Percentiles rank a stretch among this genome's conserved stretches.
Evolutionary conservation across 306 rosid genomes (phyloP).

Genomic region (Dryas drummondii): DNA sequence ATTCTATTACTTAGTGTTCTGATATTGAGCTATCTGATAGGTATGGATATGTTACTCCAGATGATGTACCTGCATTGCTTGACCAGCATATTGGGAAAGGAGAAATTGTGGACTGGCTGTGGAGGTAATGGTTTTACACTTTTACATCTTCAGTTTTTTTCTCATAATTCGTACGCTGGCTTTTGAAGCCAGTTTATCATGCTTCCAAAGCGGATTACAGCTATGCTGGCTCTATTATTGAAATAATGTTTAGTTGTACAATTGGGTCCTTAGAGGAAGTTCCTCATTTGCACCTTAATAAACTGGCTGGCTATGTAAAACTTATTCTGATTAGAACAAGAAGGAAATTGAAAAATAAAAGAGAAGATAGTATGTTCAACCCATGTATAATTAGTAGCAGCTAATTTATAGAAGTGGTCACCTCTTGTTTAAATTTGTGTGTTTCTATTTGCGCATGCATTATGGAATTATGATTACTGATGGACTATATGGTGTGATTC

Average conservation of each 20-base stretch:
- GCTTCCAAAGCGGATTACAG: neutral
- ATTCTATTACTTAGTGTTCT: slow-evolving; percentile 13
- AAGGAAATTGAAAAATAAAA: neutral
- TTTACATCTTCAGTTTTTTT: neutral
- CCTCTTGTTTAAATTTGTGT: slow-evolving; percentile 1
- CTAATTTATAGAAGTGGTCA: neutral
- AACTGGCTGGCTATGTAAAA: neutral
- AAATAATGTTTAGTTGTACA: neutral
- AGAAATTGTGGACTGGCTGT: slow-evolving; percentile 59
- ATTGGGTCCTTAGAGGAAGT: neutral
- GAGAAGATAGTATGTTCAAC: neutral
- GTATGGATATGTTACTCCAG: slow-evolving; percentile 94
- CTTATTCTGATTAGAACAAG: neutral
- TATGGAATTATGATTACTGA: neutral
- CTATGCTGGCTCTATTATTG: neutral
- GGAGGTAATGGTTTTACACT: slow-evolving; percentile 60
- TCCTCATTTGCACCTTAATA: neutral
- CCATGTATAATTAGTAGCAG: neutral
- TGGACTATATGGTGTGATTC: slow-evolving; percentile 19
- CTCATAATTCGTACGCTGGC: neutral
- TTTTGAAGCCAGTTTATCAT: neutral
- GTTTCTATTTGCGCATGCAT: neutral
- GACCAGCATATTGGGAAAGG: slow-evolving; percentile 76
- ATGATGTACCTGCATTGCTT: slow-evolving; percentile 72
- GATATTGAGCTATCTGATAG: slow-evolving; percentile 31